phyloP scores from a whole-genome alignment of 148 eudicot species.

The Rhododendron kiyosumense region DNA sequence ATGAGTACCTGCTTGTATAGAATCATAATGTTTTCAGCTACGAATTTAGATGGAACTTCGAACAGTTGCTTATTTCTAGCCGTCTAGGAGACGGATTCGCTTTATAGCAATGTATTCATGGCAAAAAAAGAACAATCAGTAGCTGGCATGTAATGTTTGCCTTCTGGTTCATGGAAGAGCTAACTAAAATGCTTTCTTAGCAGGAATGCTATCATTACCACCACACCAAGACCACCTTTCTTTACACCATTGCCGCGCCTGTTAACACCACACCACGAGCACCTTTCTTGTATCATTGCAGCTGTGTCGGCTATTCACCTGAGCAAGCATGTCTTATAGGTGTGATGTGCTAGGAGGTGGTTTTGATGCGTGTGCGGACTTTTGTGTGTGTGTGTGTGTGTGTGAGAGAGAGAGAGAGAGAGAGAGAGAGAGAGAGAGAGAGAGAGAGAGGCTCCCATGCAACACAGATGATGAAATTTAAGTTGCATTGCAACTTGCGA shows the following conservation, averaged over 20 bases:
- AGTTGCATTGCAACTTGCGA: too few relatives aligned
- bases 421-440: too few relatives aligned
- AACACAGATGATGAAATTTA: too few relatives aligned
- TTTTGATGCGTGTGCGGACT: too few relatives aligned
- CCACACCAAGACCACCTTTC: background rate
- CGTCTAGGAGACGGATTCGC: background rate
- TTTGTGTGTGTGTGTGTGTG: too few relatives aligned
- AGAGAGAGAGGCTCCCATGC: too few relatives aligned
- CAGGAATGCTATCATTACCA: background rate
- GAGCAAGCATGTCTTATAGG: background rate
- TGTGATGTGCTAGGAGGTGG: too few relatives aligned
- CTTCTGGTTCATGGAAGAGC: background rate
- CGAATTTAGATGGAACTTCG: background rate
- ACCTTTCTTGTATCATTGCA: background rate
- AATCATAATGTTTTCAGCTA: background rate
- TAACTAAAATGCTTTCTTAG: background rate
- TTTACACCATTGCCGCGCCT: background rate
- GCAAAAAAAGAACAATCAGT: background rate
- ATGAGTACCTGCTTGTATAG: background rate
- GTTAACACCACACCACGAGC: background rate
- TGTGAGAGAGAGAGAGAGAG: too few relatives aligned
- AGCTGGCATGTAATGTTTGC: background rate
- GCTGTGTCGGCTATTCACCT: background rate
- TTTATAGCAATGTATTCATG: background rate
- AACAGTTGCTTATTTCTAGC: background rate